Percentiles rank a stretch among this genome's conserved stretches.
Conservation (phyloP, 208 protist genomes). For the Leishmania amazonensis region DNA sequence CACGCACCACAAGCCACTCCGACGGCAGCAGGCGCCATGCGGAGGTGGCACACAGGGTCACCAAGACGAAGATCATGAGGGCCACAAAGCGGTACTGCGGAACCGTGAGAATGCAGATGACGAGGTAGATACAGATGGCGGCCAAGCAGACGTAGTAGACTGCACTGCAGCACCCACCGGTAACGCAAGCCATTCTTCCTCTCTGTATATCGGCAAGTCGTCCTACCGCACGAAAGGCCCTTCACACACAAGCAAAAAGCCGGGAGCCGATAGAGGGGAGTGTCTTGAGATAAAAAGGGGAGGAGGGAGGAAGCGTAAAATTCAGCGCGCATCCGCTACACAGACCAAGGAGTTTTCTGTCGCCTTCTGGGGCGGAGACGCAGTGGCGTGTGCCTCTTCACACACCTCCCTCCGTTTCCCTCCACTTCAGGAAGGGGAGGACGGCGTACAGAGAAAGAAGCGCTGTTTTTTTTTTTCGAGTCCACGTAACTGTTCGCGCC, state of each 20-base stretch:
- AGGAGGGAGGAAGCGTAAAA: neutral
- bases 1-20: constrained; percentile 17
- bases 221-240: neutral
- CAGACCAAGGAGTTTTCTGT: neutral
- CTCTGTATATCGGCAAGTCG: neutral
- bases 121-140: constrained; percentile 23
- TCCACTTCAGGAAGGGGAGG: neutral
- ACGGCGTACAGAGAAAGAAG: neutral
- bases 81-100: constrained; percentile 31
- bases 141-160: constrained; percentile 24
- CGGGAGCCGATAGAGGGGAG: neutral
- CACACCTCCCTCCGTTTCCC: neutral
- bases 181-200: neutral
- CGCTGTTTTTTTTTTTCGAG: too few relatives aligned
- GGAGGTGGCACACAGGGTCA: constrained; percentile 15
- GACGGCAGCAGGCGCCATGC: constrained; percentile 33
- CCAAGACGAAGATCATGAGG: constrained; percentile 16
- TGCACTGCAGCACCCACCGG: constrained; percentile 13
- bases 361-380: neutral
- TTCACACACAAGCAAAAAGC: neutral
- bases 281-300: neutral
- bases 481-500: neutral
- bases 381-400: too few relatives aligned
- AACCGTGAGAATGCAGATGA: constrained; percentile 18
- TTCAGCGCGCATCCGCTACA: neutral